Conservation (phyloP, 2,329 filamentous ascomycete species). For the Trichoderma oligosporum region DNA sequence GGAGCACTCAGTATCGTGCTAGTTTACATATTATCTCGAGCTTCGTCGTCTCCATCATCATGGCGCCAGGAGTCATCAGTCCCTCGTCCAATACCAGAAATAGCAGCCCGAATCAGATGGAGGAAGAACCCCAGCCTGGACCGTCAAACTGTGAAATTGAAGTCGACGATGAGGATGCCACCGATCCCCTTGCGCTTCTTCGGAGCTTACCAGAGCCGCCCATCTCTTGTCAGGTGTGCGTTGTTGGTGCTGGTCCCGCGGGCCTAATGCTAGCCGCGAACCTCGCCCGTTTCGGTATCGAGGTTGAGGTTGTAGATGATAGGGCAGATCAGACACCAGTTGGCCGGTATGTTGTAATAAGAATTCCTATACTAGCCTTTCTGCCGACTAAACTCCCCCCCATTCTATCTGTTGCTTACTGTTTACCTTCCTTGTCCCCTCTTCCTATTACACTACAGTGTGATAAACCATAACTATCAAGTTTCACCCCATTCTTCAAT, state of each 20-base stretch:
- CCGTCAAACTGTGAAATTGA: slow-evolving; percentile 21
- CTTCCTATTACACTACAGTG: too few relatives aligned
- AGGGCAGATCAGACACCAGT: slow-evolving; percentile 61
- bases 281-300: slow-evolving; percentile 40
- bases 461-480: too few relatives aligned
- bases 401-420: not conserved
- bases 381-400: not conserved
- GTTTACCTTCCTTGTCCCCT: too few relatives aligned
- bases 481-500: not conserved
- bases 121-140: slow-evolving; percentile 2
- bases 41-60: slow-evolving; percentile 10
- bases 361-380: not conserved
- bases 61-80: slow-evolving; percentile 24
- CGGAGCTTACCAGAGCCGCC: slow-evolving; percentile 47
- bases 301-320: slow-evolving; percentile 45
- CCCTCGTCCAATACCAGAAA: slow-evolving; percentile 11
- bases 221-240: slow-evolving; percentile 45
- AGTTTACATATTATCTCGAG: not conserved
- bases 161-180: slow-evolving; percentile 34
- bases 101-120: slow-evolving; percentile 14
- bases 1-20: not conserved
- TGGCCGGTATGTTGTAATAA: slow-evolving; percentile 43
- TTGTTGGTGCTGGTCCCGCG: slow-evolving; percentile 41
- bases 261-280: slow-evolving; percentile 44
- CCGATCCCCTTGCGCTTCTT: slow-evolving; percentile 47